Base-by-base conservation (phyloP, 2,329 filamentous ascomycete species). In the Fusarium avenaceum region DNA sequence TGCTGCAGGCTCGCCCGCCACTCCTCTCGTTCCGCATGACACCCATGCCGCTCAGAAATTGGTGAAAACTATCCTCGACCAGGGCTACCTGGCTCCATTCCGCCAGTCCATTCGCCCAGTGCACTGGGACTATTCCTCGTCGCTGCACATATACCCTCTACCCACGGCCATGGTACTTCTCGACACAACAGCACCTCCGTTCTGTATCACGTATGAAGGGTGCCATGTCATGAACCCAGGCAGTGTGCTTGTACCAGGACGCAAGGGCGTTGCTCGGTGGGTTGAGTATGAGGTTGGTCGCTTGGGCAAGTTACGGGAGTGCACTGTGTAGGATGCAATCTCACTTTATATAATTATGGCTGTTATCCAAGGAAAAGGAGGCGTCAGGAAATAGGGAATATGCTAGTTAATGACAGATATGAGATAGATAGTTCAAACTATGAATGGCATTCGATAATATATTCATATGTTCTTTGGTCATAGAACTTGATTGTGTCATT, bases 221-320 rank as follows among this genome's bases (percentile, higher is more conserved):
- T 98, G 96, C 75, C 92, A 96, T 80, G 94, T 97, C 33, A 90
- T 99, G 87, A 99, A 99, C 77, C 94, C 96, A 0, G 93, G 94
- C 7, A 85, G 86, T 48, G 79, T 99, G 49, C 85, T 96, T 24
- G 89, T 92, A 0, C 82, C 87, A 1, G 90, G 90, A 1, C 85
- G 89, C 53, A 87, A 88, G 67, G 89, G 89, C 6, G 87, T 90
- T 8, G 92, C 89, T 7, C 86, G 90, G 65, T 98, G 96, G 95
- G 85, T 95, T 2, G 96, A 98, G 81, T 98, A 95, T 81, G 91
- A 92, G 78, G 79, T 92, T 43, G 85, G 88, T 26, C 85, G 83
- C 49, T 83, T 85, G 57, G 92, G 91, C 2, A 86, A 77, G 73
- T 77, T 92, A 13, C 87, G 84, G 76, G 90, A 93, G 77, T 87